These are phyloP conservation scores for Oryza brachyantha DNA, from an alignment of 176 grass and related monocot species.

Conservation along the genomic window DNA sequence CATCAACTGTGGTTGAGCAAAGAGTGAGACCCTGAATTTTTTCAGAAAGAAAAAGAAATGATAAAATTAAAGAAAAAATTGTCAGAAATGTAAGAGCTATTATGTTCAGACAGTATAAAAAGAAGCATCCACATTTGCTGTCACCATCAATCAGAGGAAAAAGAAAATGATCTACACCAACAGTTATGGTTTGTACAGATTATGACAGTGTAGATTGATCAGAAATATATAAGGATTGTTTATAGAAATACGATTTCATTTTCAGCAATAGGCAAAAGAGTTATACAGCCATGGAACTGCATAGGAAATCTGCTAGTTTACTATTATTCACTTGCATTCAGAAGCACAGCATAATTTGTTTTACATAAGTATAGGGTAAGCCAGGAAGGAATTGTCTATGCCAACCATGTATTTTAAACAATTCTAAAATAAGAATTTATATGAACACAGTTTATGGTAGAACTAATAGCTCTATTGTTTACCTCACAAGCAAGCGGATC, in stretches of 20 bases:
- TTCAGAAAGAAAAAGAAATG: not conserved
- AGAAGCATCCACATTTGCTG: not conserved
- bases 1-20: constrained; percentile 62
- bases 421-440: not conserved
- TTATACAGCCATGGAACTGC: not conserved
- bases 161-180: not conserved
- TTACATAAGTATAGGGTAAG: not conserved
- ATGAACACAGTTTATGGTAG: not conserved
- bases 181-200: not conserved
- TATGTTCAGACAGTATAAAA: not conserved
- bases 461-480: constrained; percentile 17
- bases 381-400: not conserved
- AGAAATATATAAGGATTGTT: not conserved
- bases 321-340: not conserved
- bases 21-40: constrained; percentile 75
- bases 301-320: not conserved
- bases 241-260: not conserved
- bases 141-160: not conserved
- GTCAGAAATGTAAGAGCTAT: not conserved
- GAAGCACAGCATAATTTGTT: not conserved
- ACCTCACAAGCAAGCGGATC: constrained; percentile 97
- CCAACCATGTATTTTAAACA: not conserved
- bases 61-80: constrained; percentile 5
- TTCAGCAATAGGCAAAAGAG: not conserved
- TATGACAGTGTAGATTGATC: not conserved